Evolutionary conservation across 257 asterid species (phyloP), one percentile per base, ranked within the genome.

Genomic region (Perilla frutescens): DNA sequence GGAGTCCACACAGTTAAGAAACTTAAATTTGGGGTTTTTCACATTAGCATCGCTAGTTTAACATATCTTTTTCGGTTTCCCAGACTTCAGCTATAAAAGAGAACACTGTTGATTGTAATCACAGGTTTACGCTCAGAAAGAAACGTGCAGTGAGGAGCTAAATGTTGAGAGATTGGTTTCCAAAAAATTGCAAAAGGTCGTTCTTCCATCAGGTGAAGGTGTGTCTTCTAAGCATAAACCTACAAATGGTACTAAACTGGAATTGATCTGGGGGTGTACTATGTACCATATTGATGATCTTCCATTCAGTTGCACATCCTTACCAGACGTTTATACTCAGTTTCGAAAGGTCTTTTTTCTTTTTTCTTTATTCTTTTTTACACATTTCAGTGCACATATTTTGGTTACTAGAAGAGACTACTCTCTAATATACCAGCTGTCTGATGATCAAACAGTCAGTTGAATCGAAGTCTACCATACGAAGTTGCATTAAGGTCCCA

Each of bases 71-170:
- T 36, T 8, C 41, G 41, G 31, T 56, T 53, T 50, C 36, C 41
- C 26, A 50, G 47, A 40, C 44, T 11, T 26, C 51, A 43, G 53
- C 50, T 68, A 57, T 62, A 51, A 9, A 62, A 54, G 61, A 12
- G 65, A 74, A 34, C 60, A 12, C 49, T 61, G 44, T 68, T 71
- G 45, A 62, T 57, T 50, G 59, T 45, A 56, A 68, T 15, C 57
- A 70, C 86, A 94, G 99, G 93, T 94, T 71, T 91, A 84, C 49
- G 96, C 99, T 71, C 99, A 94, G 80, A 94, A 90, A 81, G 99
- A 91, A 88, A 88, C 97, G 31, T 94, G 99, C 86, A 91, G 97
- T 10, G 99, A 94, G 85, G 99, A 94, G 88, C 76, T 91, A 69
- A 80, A 71, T 44, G 89, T 90, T 62, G 98, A 94, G 85, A 84